Base-by-base conservation (phyloP, 2,329 filamentous ascomycete species). In the Emergomyces orientalis region DNA sequence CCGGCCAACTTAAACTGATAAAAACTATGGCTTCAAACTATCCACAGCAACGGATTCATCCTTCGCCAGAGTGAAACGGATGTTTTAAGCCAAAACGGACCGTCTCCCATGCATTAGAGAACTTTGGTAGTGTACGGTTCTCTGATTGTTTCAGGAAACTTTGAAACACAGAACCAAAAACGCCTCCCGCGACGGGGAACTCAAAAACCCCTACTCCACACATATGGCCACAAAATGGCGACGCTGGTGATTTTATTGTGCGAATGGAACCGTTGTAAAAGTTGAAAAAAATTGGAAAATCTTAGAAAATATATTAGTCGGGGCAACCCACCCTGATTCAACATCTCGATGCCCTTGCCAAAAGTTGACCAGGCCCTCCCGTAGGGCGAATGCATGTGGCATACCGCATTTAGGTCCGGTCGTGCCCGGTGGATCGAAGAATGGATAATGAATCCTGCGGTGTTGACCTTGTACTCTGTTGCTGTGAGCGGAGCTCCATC, bases 391-490 rank as follows among this genome's bases (percentile, higher is more conserved):
- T 81, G 78, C 2, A 73, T 72, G 63, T 81, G 79, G 49, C 75
- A 77, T 0, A 77, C 77, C 47, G 76, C 78, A 55, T 76, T 73
- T 34, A 80, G 74, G 63, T 80, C 76, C 3, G 77, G 77, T 86
- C 87, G 75, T 86, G 87, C 72, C 67, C 74, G 78, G 75, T 68
- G 79, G 19, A 78, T 70, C 1, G 74, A 74, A 6, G 71, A 69
- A 65, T 81, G 79, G 63, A 81, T 81, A 67, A 76, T 75, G 68
- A 78, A 80, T 2, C 75, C 79, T 1, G 79, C 77, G 0, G 75
- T 74, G 66, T 80, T 80, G 62, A 79, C 72, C 5, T 74, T 66
- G 17, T 73, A 67, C 34, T 72, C 68, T 25, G 75, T 76, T 30
- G 73, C 75, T 41, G 80, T 72, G 43, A 79, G 72, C 45, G 79